Evolutionary conservation across 2,329 filamentous ascomycete species (phyloP), one percentile per base, ranked within the genome.

Genomic region (Monascus ruber): DNA sequence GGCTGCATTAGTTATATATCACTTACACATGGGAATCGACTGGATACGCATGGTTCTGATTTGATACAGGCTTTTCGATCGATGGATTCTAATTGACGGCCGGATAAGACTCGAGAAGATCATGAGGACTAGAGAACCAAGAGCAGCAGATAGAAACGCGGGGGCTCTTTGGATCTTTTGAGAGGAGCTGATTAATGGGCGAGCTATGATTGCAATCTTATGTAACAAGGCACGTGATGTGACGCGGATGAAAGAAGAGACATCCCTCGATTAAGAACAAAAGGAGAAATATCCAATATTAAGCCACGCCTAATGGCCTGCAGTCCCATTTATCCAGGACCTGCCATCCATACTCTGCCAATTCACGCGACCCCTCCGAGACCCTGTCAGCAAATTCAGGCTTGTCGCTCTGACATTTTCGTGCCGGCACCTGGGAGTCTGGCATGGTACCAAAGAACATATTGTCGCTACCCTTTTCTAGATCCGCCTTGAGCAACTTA

Each of bases 1-100:
- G 6, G n/a, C 10, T 33, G n/a, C 26, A 24, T 28, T 3, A 33
- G 33, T 24, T 26, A 9, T 27, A 26, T 7, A 28, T 31, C 33
- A 56, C 66, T 46, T 63, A 72, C 69, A 72, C 69, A 72, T 72
- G 11, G 69, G 69, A 60, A 72, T 70, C 32, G 68, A 69, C 47
- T 68, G 62, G 46, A 72, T 60, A 64, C 72, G 69, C 69, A 72
- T 72, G 40, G 51, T 47, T 56, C 59, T 55, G 36, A 36, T 26
- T 37, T 47, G 45, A 24, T 43, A 45, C 27, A 33, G 17, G 9
- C 17, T 17, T n/a, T 27, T 34, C 40, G 26, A 36, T 9, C 39
- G 39, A 41, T 38, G 36, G 38, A 24, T 36, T 40, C 37, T 24
- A 33, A 50, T 39, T 35, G 44, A 44, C 34, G 52, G 46, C 35